Percentiles rank a stretch among this genome's conserved stretches.
Conservation (phyloP, 208 protist genomes). For the Acanthamoeba triangularis region DNA sequence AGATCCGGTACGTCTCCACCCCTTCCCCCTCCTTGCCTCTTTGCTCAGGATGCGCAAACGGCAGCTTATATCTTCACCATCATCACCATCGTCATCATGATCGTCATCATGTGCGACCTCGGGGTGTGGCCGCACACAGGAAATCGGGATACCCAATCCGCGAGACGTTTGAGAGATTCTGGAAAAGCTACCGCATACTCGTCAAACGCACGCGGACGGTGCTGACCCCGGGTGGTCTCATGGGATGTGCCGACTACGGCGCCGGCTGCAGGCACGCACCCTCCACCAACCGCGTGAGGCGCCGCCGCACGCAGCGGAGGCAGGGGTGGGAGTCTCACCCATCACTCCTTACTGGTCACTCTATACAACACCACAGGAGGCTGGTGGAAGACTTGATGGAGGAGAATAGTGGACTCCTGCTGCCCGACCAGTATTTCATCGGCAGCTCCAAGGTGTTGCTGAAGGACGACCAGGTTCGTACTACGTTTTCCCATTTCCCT, state of each 20-base stretch:
- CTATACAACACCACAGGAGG: neutral
- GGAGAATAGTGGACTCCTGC: neutral
- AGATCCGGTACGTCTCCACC: constrained; percentile 65
- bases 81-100: too few species aligned
- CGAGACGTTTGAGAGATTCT: neutral
- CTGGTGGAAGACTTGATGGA: neutral
- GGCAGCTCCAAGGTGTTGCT: constrained; percentile 27
- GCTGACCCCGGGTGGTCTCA: neutral
- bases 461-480: neutral
- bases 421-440: neutral
- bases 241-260: neutral
- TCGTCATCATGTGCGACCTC: too few species aligned
- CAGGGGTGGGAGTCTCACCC: neutral
- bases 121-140: neutral
- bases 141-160: constrained; percentile 79
- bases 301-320: too few species aligned
- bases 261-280: neutral
- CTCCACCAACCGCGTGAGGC: neutral
- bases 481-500: too few species aligned
- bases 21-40: neutral
- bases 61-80: neutral
- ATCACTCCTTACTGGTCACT: neutral
- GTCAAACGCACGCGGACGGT: neutral
- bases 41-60: too few species aligned
- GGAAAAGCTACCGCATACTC: constrained; percentile 1